phyloP scores from a whole-genome alignment of 2,329 filamentous ascomycete genomes.

The Ophiostoma fasciatum region DNA sequence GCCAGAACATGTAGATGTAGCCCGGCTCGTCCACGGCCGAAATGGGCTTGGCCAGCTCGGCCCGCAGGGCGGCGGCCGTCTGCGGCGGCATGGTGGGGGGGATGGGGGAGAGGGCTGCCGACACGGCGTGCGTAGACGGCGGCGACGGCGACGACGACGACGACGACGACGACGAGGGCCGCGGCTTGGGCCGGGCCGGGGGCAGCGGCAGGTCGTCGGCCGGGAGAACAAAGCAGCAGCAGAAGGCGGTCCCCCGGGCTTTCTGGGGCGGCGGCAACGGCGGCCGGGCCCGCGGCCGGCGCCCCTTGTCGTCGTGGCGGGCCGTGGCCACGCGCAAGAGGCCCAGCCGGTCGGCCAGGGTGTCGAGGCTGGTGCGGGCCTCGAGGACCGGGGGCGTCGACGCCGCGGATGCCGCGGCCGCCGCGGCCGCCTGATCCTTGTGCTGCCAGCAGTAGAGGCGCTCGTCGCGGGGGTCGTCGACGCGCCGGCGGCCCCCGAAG shows the following conservation, averaged over 20 bases:
- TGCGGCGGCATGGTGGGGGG: slow-evolving; percentile 51
- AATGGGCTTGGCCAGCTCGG: slow-evolving; percentile 63
- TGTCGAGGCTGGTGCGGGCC: slow-evolving; percentile 69
- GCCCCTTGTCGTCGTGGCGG: slow-evolving; percentile 13
- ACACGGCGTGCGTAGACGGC: too few relatives aligned
- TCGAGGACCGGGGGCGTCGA: slow-evolving; percentile 40
- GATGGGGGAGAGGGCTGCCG: slow-evolving; percentile 56
- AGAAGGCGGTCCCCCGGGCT: too few relatives aligned
- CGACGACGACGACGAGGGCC: slow-evolving; percentile 19
- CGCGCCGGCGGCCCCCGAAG: slow-evolving; percentile 19
- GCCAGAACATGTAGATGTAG: slow-evolving; percentile 99
- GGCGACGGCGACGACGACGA: slow-evolving; percentile 3
- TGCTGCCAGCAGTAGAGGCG: slow-evolving; percentile 90
- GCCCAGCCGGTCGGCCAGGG: slow-evolving; percentile 65
- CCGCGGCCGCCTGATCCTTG: slow-evolving; percentile 60
- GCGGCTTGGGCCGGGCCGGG: slow-evolving; percentile 30
- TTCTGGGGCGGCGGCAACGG: too few relatives aligned
- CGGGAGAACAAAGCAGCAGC: slow-evolving; percentile 38
- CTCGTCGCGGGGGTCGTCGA: slow-evolving; percentile 38
- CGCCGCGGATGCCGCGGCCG: slow-evolving; percentile 31
- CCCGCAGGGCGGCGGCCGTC: slow-evolving; percentile 53
- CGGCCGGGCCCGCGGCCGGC: too few relatives aligned
- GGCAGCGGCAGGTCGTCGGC: slow-evolving; percentile 26
- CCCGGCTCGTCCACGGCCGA: slow-evolving; percentile 65
- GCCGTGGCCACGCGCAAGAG: slow-evolving; percentile 44